Conservation (phyloP, 805 yeast genomes). For the Ascoidea asiatica region DNA sequence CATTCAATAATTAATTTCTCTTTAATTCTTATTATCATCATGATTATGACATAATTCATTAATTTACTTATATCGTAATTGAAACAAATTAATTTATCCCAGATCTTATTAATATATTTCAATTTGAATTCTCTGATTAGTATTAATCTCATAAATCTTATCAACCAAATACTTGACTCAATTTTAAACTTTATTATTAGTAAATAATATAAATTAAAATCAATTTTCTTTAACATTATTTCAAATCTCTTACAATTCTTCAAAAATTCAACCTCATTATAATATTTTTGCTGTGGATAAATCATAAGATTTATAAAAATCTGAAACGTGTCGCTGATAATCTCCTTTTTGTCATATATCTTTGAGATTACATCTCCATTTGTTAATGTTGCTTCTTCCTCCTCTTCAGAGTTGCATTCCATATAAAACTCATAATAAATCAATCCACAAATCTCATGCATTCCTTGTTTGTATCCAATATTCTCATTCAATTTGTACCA, state of each 20-base stretch:
- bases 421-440: conserved; percentile 25
- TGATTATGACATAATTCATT: conserved; percentile 25
- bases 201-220: conserved; percentile 31
- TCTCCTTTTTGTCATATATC: conserved; percentile 21
- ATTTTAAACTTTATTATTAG: conserved; percentile 27
- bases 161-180: conserved; percentile 39
- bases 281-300: conserved; percentile 28
- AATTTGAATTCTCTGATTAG: conserved; percentile 32
- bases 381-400: conserved; percentile 7
- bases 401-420: conserved; percentile 20
- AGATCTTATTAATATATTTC: conserved; percentile 20
- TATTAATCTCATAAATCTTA: conserved; percentile 31
- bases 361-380: conserved; percentile 14
- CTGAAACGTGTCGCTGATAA: conserved; percentile 29
- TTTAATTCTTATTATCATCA: conserved; percentile 29
- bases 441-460: conserved; percentile 37
- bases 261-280: conserved; percentile 26
- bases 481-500: conserved; percentile 11
- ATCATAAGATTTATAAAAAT: conserved; percentile 31
- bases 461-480: conserved; percentile 31
- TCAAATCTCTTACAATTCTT: conserved; percentile 31
- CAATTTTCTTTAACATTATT: conserved; percentile 27
- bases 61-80: conserved; percentile 19
- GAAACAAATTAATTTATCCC: conserved; percentile 29
- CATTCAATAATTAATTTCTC: conserved; percentile 26